Base-by-base conservation (phyloP, 1,139 yeast genomes). In the Debaryomyces robertsiae region DNA sequence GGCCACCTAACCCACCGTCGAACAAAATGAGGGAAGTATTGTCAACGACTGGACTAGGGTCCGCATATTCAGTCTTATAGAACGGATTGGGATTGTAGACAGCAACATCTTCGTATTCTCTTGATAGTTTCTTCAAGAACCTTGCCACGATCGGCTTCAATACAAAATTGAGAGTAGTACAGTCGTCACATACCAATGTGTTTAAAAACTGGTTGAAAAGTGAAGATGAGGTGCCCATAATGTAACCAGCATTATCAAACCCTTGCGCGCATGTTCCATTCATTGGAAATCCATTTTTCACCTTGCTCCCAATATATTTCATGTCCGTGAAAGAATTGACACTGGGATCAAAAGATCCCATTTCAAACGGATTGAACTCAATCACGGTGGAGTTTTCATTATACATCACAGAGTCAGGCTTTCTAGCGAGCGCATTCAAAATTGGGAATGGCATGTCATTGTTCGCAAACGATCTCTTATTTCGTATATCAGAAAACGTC, bases 181-280 rank as follows among this genome's bases (percentile, higher is more conserved):
- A 67, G 23, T 57, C 58, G 6, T 61, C 66, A 47, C 73, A 69
- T 44, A 82, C 83, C 46, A 84, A 62, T 44, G 77, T 77, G 44
- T 84, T 65, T 32, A 85, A 59, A 52, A 84, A 81, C 56, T 81
- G 80, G 62, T 87, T 87, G 67, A 88, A 89, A 42, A 89, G 67
- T 1, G 93, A 73, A 0, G 95, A 83, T 0, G 94, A 84, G 2
- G 94, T 83, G 32, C 94, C 95, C 62, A 85, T 63, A 30, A 84
- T 68, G 58, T 78, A 86, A 1, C 91, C 95, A 4, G 86, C 84
- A 57, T 86, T 86, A 60, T 86, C 95, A 48, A 75, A 82, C 2
- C 94, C 95, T 10, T 70, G 74, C 42, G 79, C 63, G 64, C 95
- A 86, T 9, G 52, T 46, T 11, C 50, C 55, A 33, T 54, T 52